Evolutionary conservation across 1,284 basidiomycete genomes (phyloP).

Genomic region (Ceratobasidium sp.): DNA sequence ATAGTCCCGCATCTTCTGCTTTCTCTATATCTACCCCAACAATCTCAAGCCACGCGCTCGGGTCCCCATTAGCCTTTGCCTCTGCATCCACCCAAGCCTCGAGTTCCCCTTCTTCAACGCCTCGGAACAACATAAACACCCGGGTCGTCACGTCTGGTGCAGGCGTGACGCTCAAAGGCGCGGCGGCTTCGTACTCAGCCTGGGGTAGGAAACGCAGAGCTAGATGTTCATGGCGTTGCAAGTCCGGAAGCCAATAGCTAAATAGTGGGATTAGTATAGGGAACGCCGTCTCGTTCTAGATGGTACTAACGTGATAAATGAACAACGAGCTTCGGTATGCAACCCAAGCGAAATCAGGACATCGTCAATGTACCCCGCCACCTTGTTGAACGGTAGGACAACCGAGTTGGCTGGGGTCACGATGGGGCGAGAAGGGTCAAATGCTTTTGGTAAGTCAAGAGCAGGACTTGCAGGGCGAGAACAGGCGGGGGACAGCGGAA

Average conservation of each 20-base stretch:
- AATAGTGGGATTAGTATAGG: constrained; percentile 57
- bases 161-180: constrained; percentile 59
- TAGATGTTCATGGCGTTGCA: constrained; percentile 59
- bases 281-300: constrained; percentile 54
- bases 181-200: constrained; percentile 60
- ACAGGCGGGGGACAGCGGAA: neutral
- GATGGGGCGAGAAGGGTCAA: constrained; percentile 48
- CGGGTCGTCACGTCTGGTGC: constrained; percentile 62
- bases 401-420: constrained; percentile 53
- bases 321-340: constrained; percentile 61
- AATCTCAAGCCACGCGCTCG: constrained; percentile 50
- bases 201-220: constrained; percentile 65
- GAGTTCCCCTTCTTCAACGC: constrained; percentile 54
- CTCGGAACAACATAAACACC: constrained; percentile 65
- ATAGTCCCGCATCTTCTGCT: constrained; percentile 51
- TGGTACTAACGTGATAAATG: constrained; percentile 62
- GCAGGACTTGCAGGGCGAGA: neutral
- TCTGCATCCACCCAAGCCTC: constrained; percentile 52
- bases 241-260: constrained; percentile 61
- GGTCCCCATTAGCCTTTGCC: constrained; percentile 48
- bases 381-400: constrained; percentile 53
- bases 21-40: constrained; percentile 53
- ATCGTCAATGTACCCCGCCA: constrained; percentile 59
- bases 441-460: constrained; percentile 54
- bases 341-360: constrained; percentile 57